Evolutionary conservation across 176 grass and related monocot genomes (phyloP), one percentile per base, ranked within the genome.

Genomic region (Oryza glumipatula): DNA sequence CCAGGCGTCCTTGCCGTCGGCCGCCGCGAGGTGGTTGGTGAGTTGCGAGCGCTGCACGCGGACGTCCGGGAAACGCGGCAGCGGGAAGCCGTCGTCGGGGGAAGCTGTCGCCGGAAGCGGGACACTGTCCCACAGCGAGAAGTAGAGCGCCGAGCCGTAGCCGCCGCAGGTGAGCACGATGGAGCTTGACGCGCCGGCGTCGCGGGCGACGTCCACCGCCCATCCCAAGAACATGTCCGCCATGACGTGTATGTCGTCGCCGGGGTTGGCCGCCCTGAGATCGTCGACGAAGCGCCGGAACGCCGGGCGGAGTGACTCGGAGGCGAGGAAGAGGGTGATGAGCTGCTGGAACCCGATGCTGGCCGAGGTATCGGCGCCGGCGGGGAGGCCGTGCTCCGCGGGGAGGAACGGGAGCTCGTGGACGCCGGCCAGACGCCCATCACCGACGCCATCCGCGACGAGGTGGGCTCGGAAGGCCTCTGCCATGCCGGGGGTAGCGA

Each of bases 171-270:
- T 88, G 71, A 87, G 5, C 9, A 91, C 84, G 22, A 71, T 72
- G 46, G 92, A 72, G 61, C 78, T 83, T 16, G 87, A 85, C 26
- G 49, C 56, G 6, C 36, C 56, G 61, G 72, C 71, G 1, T 85
- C 83, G 33, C 71, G 86, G 4, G 74, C 88, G 8, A 81, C 76
- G 12, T 56, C 80, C 3, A 77, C 28, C 6, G 83, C 74, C 80
- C 89, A 94, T 0, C 74, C 45, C 0, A 88, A 52, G 82, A 94
- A 87, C 60, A 72, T 39, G 66, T 94, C 92, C 0, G 83, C 32
- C 1, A 89, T 15, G 36, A 94, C 68, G 79, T 81, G 85, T 14
- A 86, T 3, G 11, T 11, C 22, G 41, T 61, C 65, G 21, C 21
- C 65, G 21, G 74, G 26, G 14, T 76, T 23, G 16, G 17, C 32